phyloP scores from a whole-genome alignment of 768 basidiomycete genomes.

The Boletus patriciae region DNA sequence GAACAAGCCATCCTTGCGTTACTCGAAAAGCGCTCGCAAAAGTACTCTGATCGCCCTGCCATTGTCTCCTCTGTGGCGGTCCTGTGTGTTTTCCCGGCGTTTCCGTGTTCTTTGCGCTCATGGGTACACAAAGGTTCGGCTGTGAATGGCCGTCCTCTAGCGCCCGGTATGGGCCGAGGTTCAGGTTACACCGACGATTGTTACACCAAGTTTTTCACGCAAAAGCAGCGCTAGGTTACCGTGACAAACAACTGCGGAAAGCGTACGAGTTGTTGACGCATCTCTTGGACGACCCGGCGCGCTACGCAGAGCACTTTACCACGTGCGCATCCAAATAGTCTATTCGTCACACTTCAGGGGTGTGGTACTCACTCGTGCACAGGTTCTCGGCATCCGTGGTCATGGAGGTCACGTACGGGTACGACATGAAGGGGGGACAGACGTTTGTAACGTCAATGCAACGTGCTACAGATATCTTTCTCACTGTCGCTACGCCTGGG shows the following conservation, averaged over 20 bases:
- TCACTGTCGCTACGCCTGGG: not conserved
- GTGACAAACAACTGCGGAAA: conserved; percentile 15
- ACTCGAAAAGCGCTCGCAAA: not conserved
- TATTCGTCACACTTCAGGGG: not conserved
- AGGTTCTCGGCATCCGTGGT: conserved; percentile 2
- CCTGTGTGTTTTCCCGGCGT: too few relatives aligned
- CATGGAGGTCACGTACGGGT: conserved; percentile 21
- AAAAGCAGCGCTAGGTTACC: conserved; percentile 11
- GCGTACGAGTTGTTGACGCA: conserved; percentile 10
- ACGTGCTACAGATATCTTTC: conserved; percentile 4
- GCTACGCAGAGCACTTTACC: not conserved
- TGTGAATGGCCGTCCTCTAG: too few relatives aligned
- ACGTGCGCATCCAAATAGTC: not conserved
- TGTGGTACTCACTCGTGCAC: not conserved
- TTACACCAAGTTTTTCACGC: conserved; percentile 19
- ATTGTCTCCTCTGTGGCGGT: not conserved
- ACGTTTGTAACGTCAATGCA: conserved; percentile 11
- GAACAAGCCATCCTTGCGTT: conserved; percentile 31
- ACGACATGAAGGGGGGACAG: conserved; percentile 7
- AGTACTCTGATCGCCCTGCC: not conserved
- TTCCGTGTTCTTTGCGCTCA: too few relatives aligned
- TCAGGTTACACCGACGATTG: conserved; percentile 23
- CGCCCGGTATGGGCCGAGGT: conserved; percentile 23
- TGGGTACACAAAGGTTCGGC: too few relatives aligned
- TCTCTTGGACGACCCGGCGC: conserved; percentile 9